phyloP scores from a whole-genome alignment of 208 protist genomes.

The Trypanosoma conorhini region DNA sequence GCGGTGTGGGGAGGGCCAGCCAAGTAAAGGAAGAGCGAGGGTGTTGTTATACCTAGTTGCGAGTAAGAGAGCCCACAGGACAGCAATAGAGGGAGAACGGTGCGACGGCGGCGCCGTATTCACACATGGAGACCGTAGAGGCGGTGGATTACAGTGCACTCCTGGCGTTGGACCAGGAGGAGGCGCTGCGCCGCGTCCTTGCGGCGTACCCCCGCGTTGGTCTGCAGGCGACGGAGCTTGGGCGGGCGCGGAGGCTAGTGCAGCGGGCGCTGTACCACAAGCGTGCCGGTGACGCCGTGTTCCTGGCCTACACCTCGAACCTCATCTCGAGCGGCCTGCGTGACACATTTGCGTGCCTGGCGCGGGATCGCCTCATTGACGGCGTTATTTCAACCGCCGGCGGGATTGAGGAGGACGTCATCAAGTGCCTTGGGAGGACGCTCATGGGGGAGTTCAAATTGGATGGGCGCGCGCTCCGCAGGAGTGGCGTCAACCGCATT shows the following conservation, averaged over 20 bases:
- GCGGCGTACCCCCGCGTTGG: conserved; percentile 41
- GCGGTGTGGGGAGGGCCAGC: not conserved
- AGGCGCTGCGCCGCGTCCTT: conserved; percentile 54
- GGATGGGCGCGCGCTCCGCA: conserved; percentile 88
- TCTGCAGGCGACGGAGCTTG: conserved; percentile 81
- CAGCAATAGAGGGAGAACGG: not conserved
- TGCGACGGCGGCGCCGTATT: not conserved
- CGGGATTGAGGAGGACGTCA: conserved; percentile 99
- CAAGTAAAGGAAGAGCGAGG: not conserved
- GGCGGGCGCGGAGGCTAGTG: conserved; percentile 60
- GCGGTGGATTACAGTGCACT: conserved; percentile 62
- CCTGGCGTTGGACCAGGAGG: conserved; percentile 43
- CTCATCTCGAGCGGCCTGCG: conserved; percentile 99
- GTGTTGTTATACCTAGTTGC: not conserved
- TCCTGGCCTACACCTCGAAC: conserved; percentile 99
- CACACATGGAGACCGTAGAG: conserved; percentile 19
- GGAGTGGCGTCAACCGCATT: conserved; percentile 97
- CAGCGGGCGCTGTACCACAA: conserved; percentile 62
- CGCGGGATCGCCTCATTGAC: conserved; percentile 96
- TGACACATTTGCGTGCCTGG: conserved; percentile 98
- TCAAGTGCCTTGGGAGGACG: conserved; percentile 98
- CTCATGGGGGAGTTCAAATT: conserved; percentile 95
- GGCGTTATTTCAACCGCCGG: conserved; percentile 99
- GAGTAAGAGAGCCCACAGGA: not conserved
- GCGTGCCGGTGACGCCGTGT: conserved; percentile 81